Percentiles rank a stretch among this genome's conserved stretches.
phyloP scores from a whole-genome alignment of 2,329 filamentous ascomycete species.

The Pseudogymnoascus sp. region DNA sequence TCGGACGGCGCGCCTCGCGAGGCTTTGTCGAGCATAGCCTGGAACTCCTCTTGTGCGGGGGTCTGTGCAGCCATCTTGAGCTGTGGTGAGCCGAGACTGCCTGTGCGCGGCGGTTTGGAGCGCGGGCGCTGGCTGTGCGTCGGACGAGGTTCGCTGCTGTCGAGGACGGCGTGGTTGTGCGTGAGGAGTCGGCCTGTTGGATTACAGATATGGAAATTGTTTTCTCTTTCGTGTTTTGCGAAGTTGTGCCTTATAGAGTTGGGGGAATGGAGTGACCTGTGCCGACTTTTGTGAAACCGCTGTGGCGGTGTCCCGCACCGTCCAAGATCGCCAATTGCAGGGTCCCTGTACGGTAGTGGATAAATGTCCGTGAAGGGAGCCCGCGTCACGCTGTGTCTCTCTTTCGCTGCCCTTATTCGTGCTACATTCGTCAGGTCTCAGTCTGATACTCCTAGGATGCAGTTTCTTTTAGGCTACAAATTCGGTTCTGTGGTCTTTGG shows the following conservation, averaged over 20 bases:
- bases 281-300: background rate
- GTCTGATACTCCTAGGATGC: background rate
- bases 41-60: slow-evolving; percentile 60
- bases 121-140: background rate
- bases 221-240: background rate
- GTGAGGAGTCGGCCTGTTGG: background rate
- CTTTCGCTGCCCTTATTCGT: background rate
- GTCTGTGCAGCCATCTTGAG: slow-evolving; percentile 38
- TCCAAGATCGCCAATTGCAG: slow-evolving; percentile 1
- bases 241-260: background rate
- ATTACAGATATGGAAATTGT: background rate
- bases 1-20: slow-evolving; percentile 22
- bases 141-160: background rate
- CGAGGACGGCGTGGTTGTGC: background rate
- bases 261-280: background rate
- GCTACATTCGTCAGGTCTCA: slow-evolving; percentile 6
- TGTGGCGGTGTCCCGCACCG: background rate
- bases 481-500: background rate
- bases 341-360: slow-evolving; percentile 3
- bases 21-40: slow-evolving; percentile 53
- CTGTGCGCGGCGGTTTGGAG: slow-evolving; percentile 20
- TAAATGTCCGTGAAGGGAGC: background rate
- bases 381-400: background rate
- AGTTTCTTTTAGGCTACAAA: background rate
- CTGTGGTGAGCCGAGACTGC: slow-evolving; percentile 21